Evolutionary conservation across 441 rosid species (phyloP).

Genomic region (Corymbia citriodora): DNA sequence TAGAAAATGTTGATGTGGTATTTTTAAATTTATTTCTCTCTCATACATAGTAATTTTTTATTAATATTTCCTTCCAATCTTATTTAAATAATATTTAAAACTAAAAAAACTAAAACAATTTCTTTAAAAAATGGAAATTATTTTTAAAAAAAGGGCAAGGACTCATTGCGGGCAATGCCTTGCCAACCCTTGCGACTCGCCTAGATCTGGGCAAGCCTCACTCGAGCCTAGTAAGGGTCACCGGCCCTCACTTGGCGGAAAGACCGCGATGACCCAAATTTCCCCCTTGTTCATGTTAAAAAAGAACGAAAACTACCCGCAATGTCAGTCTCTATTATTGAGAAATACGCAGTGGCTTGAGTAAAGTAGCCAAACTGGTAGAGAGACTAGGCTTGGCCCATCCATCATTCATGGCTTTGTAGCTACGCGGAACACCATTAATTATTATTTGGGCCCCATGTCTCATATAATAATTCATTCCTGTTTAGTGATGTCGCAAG

Average conservation of each 20-base stretch:
- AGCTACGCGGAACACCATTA: background rate
- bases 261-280: background rate
- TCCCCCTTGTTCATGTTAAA: background rate
- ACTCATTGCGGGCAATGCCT: too few species aligned
- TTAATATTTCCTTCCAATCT: too few species aligned
- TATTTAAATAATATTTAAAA: too few species aligned
- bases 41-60: too few species aligned
- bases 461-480: background rate
- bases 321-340: background rate
- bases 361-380: background rate
- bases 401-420: background rate
- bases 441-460: background rate
- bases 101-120: too few species aligned
- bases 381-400: background rate
- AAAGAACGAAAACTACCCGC: background rate
- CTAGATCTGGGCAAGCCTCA: too few species aligned
- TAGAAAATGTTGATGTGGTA: too few species aligned
- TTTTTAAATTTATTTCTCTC: too few species aligned
- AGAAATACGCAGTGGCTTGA: background rate
- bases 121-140: too few species aligned
- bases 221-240: too few species aligned
- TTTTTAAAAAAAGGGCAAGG: too few species aligned
- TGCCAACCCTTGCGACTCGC: too few species aligned
- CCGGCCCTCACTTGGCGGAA: background rate
- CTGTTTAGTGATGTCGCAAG: background rate